Evolutionary conservation across 2,329 filamentous ascomycete genomes (phyloP), one percentile per base, ranked within the genome.

Genomic region (Fusarium sp.): DNA sequence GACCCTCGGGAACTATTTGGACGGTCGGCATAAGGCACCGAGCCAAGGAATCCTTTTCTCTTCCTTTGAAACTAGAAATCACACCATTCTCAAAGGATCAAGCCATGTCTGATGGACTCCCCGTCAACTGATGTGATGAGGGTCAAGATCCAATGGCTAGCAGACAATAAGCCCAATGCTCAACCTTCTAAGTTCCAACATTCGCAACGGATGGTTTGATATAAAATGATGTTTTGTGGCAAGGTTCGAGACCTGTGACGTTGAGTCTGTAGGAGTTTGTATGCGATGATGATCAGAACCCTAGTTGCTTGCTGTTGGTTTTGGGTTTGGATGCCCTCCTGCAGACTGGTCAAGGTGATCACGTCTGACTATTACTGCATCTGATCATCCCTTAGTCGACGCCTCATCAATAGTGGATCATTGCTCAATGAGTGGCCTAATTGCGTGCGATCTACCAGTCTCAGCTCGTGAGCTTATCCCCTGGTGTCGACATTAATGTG

Each of bases 361-460:
- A 63, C 22, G 26, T 22, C 33, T 63, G 45, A 57, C 51, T 19
- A 32, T 35, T 56, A 28, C 33, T 49, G 35, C 46, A 51, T 52
- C 26, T 19, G 37, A 49, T 51, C 52, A 39, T 20, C 5, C 43
- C 22, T 30, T 32, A 17, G 41, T 17, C 37, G 15, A 39, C 47
- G 43, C 48, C 56, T 69, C 37, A 13, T 62, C 44, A 50, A 33
- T 55, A 46, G 20, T 22, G 32, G 46, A 22, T 44, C 37, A 32
- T 50, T 56, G 40, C 35, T 52, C 50, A 62, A 19, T 37, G 39
- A 5, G 26, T 37, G 22, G 41, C 20, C 19, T 49, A 48, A 58
- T 68, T 62, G 48, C 65, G 61, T 66, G 61, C 56, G 55, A 66
- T 37, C 45, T 50, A 46, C 50, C 35, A 35, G 41, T 15, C 41